Percentiles rank a stretch among this genome's conserved stretches.
Evolutionary conservation across 1,284 basidiomycete genomes (phyloP).

Genomic region (Ceratobasidium sp.): DNA sequence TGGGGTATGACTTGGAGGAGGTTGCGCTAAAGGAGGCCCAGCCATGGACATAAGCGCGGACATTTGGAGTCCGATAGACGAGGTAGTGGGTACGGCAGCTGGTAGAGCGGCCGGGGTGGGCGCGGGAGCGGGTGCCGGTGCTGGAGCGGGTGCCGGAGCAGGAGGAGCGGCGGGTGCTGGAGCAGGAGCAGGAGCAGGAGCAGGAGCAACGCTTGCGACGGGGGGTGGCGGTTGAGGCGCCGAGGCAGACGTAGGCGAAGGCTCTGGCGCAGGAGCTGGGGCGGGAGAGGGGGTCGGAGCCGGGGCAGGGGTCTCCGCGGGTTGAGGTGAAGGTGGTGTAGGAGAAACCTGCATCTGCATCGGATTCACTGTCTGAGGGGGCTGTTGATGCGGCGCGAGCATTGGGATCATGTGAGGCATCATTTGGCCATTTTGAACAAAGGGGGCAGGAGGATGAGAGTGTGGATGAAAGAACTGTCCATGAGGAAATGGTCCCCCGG

Average conservation of each 20-base stretch:
- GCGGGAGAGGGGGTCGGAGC: conserved; percentile 51
- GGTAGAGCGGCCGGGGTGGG: background rate
- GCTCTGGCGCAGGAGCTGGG: conserved; percentile 48
- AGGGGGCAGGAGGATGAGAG: conserved; percentile 3
- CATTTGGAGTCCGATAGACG: conserved; percentile 1
- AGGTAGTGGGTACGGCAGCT: background rate
- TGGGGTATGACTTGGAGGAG: conserved; percentile 51
- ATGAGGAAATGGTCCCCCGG: conserved; percentile 10
- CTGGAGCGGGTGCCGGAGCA: background rate
- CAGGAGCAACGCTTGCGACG: conserved; percentile 43
- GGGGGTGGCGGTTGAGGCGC: conserved; percentile 45
- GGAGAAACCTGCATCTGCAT: conserved; percentile 40
- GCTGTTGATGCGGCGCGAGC: conserved; percentile 15
- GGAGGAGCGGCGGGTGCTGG: conserved; percentile 4
- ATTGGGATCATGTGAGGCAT: conserved; percentile 32
- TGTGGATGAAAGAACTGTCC: conserved; percentile 34
- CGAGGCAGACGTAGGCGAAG: conserved; percentile 50
- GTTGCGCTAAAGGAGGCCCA: background rate
- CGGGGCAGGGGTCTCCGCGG: conserved; percentile 50
- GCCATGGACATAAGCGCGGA: conserved; percentile 4
- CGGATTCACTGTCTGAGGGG: conserved; percentile 36
- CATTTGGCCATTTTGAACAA: conserved; percentile 32
- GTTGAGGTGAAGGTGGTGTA: conserved; percentile 52
- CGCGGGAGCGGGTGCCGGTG: background rate
- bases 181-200: background rate